Base-by-base conservation (phyloP, 495 filamentous ascomycete genomes). In the Aspergillus incahuasiensis region DNA sequence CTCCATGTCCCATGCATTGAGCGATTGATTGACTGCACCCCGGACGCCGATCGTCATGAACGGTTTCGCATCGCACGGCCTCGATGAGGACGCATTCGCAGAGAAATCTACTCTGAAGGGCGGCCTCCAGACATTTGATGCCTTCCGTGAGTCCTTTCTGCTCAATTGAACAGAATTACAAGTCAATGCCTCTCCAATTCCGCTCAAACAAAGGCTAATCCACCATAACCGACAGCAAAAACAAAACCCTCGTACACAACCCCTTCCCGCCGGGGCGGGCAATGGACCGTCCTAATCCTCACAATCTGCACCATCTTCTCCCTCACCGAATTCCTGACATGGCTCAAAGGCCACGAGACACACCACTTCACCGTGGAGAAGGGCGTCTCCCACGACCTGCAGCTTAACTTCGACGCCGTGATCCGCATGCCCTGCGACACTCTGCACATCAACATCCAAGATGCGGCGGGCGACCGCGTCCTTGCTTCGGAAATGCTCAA, bases 341-440 rank as follows among this genome's bases (percentile, higher is more conserved):
- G 92, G 90, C 90, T 87, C 77, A 79, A 74, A 41, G 92, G 95
- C 64, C 75, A 78, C 34, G 92, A 95, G 65, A 82, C 81, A 44
- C 91, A 97, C 67, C 88, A 89, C 52, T 97, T 97, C 74, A 85
- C 82, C 60, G 94, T 99, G 55, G 95, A 99, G 71, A 95, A 95
- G 71, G 87, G 90, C 66, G 80, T 97, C 43, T 86, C 87, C 0
- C 92, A 91, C 70, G 73, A 81, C 35, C 81, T 99, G 57, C 89
- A 96, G 74, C 88, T 99, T 70, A 99, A 99, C 76, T 77, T 97
- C 30, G 94, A 99, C 74, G 83, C 95, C 28, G 89, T 97, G 1
- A 74, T 97, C n/a, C 78, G 82, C 30, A 99, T 99, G 94, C 74
- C 78, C 62, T 99, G 94, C 78, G 74, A 80, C 32, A 84, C 91